A percentile compares a stretch with the other conserved stretches of the same genome.
Conservation (phyloP, 1,284 basidiomycete species). For the Ganoderma sinense region DNA sequence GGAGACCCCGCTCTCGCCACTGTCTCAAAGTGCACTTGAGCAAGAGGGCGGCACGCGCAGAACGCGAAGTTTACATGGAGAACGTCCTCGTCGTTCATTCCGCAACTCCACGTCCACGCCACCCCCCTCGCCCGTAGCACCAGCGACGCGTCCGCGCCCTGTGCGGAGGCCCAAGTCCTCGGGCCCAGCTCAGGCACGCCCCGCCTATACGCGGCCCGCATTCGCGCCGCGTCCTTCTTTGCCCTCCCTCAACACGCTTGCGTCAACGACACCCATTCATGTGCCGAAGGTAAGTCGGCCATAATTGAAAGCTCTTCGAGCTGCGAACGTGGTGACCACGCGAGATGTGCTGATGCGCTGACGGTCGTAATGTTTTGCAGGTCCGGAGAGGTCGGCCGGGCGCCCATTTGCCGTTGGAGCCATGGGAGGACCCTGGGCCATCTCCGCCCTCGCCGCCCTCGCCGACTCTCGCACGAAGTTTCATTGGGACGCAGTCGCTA, state of each 20-base stretch:
- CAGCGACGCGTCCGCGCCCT: conserved; percentile 29
- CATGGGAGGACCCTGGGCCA: conserved; percentile 31
- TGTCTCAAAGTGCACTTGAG: conserved; percentile 26
- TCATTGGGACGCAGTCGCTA: conserved; percentile 19
- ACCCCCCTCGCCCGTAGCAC: conserved; percentile 33
- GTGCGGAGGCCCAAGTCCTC: conserved; percentile 45
- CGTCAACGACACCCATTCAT: conserved; percentile 62
- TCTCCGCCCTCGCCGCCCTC: conserved; percentile 17
- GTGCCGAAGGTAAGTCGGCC: conserved; percentile 59
- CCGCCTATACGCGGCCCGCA: conserved; percentile 49
- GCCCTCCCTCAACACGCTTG: conserved; percentile 67
- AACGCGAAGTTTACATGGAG: conserved; percentile 15
- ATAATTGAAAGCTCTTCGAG: conserved; percentile 10
- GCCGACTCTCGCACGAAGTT: conserved; percentile 20
- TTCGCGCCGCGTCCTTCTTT: conserved; percentile 61
- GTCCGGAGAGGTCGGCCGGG: conserved; percentile 35
- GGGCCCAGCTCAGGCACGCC: conserved; percentile 49
- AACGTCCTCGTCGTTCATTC: conserved; percentile 24
- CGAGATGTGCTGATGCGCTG: conserved; percentile 23
- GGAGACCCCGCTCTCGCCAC: conserved; percentile 38
- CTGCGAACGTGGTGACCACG: conserved; percentile 18
- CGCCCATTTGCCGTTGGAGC: conserved; percentile 36
- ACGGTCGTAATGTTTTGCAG: conserved; percentile 24
- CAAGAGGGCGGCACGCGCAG: conserved; percentile 17
- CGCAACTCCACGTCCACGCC: conserved; percentile 29